Conservation (phyloP, 139 green algal genomes). For the Trebouxia sp. region DNA sequence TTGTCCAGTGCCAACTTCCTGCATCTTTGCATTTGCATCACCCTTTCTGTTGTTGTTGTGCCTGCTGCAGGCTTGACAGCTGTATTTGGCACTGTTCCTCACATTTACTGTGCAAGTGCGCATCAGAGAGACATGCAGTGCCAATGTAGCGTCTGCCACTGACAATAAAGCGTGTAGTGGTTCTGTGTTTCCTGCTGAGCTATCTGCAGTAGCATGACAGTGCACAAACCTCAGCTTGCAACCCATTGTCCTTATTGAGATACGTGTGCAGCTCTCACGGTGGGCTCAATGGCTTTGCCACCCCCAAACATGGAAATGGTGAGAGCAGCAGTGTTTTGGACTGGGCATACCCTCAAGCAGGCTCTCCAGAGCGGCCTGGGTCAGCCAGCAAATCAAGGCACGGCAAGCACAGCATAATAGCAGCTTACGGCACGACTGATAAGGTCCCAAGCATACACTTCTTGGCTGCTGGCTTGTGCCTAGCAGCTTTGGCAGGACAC, state of each 20-base stretch:
- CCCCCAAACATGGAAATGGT: background rate
- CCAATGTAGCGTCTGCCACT: no score
- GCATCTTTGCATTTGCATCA: no score
- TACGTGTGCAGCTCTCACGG: background rate
- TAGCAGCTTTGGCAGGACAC: background rate
- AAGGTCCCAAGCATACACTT: background rate
- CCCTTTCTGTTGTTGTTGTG: no score
- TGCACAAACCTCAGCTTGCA: background rate
- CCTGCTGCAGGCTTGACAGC: no score
- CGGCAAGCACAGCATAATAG: background rate
- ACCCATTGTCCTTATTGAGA: background rate
- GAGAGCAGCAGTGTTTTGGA: background rate
- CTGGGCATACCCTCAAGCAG: background rate
- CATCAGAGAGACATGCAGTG: no score
- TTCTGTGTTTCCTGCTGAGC: no score
- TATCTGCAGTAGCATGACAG: no score
- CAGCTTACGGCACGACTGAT: background rate
- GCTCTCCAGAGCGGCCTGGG: background rate
- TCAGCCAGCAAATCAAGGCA: slow-evolving; percentile 7
- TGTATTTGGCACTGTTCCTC: no score
- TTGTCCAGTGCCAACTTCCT: no score
- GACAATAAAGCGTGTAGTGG: no score
- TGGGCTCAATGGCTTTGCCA: background rate
- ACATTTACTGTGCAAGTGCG: no score
- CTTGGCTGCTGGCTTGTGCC: background rate